A percentile compares a stretch with the other conserved stretches of the same genome.
phyloP scores from a whole-genome alignment of 768 basidiomycete genomes.

The Naganishia randhawae region DNA sequence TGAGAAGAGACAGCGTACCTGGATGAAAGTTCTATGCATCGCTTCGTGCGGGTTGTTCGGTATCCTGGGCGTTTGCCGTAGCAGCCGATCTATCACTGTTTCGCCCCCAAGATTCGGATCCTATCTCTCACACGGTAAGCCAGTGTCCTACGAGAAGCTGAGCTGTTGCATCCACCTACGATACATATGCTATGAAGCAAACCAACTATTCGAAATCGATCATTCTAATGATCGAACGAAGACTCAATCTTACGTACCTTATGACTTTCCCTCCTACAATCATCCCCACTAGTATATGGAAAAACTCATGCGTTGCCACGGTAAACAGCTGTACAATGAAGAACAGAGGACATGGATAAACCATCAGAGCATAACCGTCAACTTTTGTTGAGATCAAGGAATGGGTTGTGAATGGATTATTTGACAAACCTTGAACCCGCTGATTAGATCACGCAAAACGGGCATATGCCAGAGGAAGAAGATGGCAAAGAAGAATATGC shows the following conservation, averaged over 20 bases:
- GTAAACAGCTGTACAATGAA: constrained; percentile 42
- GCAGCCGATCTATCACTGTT: constrained; percentile 28
- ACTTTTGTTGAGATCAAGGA: too few species aligned
- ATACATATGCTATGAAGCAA: constrained; percentile 34
- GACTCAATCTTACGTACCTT: constrained; percentile 23
- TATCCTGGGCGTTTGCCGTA: constrained; percentile 17
- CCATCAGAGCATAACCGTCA: neutral
- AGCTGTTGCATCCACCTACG: constrained; percentile 34
- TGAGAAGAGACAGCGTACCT: constrained; percentile 7
- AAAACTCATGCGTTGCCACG: constrained; percentile 46
- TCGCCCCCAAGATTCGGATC: constrained; percentile 32
- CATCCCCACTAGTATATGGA: constrained; percentile 44
- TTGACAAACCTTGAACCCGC: constrained; percentile 45
- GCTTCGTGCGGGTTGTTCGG: constrained; percentile 30
- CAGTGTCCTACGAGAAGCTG: neutral
- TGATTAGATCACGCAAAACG: constrained; percentile 44
- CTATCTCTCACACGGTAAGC: neutral
- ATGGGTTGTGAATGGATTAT: neutral
- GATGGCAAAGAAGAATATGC: constrained; percentile 45
- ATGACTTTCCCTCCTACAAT: constrained; percentile 48
- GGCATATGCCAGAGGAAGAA: constrained; percentile 49
- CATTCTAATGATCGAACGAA: neutral
- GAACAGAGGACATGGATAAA: neutral
- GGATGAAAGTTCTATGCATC: constrained; percentile 26
- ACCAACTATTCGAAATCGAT: neutral